A percentile compares a stretch with the other conserved stretches of the same genome.
Conservation (phyloP, 306 rosid genomes). For the Carpinus fangiana region DNA sequence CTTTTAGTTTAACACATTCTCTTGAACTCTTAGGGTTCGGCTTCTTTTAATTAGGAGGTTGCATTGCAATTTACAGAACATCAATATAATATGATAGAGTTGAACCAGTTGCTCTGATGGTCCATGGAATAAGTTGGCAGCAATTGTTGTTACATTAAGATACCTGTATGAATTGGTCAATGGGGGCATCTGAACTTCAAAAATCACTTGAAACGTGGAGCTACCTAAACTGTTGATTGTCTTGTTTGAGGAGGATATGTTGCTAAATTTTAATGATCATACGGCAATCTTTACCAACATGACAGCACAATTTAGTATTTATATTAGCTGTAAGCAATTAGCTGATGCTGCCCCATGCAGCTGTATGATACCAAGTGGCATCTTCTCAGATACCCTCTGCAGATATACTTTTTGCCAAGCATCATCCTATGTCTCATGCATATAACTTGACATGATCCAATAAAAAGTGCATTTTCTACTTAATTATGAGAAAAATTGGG, state of each 20-base stretch:
- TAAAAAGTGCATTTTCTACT: not conserved
- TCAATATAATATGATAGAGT: not conserved
- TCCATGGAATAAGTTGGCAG: not conserved
- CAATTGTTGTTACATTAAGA: slow-evolving; percentile 15
- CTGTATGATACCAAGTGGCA: slow-evolving; percentile 39
- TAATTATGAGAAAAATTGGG: too few relatives aligned
- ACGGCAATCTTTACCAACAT: not conserved
- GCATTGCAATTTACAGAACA: not conserved
- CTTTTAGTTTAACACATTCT: not conserved
- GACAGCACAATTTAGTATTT: slow-evolving; percentile 29
- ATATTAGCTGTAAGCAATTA: slow-evolving; percentile 26
- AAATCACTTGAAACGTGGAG: slow-evolving; percentile 60
- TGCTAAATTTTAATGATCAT: slow-evolving; percentile 19
- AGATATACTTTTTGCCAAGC: not conserved
- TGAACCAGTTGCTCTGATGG: not conserved
- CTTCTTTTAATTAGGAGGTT: not conserved
- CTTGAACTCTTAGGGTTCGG: not conserved
- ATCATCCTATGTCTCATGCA: not conserved
- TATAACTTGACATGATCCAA: not conserved
- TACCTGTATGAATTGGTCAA: slow-evolving; percentile 50
- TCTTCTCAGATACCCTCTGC: slow-evolving; percentile 28
- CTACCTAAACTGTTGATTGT: slow-evolving; percentile 47
- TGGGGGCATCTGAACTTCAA: slow-evolving; percentile 43
- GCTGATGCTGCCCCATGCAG: slow-evolving; percentile 31
- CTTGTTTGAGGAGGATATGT: slow-evolving; percentile 57